Evolutionary conservation across 495 filamentous ascomycete species (phyloP).

Genomic region (Acidiella bohemica): DNA sequence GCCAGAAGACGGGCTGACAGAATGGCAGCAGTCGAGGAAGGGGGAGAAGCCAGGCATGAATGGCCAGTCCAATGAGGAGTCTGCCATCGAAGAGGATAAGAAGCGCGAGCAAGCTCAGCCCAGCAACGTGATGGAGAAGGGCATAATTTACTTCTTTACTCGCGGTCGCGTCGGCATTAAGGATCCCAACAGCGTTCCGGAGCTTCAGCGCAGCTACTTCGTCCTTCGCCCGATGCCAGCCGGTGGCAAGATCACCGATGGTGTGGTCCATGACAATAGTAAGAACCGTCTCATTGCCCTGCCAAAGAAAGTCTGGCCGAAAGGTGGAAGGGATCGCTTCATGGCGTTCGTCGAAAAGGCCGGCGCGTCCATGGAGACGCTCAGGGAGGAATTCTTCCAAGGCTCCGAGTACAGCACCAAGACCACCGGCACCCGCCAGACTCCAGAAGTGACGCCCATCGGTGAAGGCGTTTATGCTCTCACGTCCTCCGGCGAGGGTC

Average conservation of each 20-base stretch:
- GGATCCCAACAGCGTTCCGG: conserved; percentile 52
- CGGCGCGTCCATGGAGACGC: conserved; percentile 47
- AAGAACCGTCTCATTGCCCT: conserved; percentile 62
- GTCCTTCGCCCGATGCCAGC: conserved; percentile 63
- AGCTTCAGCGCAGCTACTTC: conserved; percentile 71
- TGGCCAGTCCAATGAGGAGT: not conserved
- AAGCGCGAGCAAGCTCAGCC: conserved; percentile 45
- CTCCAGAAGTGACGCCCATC: conserved; percentile 56
- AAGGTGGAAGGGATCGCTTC: conserved; percentile 57
- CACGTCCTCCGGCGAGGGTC: conserved; percentile 46
- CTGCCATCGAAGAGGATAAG: conserved; percentile 23
- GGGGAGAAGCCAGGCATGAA: no score
- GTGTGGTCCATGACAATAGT: conserved; percentile 47
- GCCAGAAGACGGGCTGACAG: no score
- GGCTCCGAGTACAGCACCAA: conserved; percentile 61
- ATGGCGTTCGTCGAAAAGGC: conserved; percentile 78
- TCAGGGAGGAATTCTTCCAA: conserved; percentile 59
- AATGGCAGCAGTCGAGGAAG: conserved; percentile 12
- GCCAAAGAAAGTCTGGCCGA: conserved; percentile 77
- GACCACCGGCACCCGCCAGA: conserved; percentile 57
- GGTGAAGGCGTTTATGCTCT: conserved; percentile 84
- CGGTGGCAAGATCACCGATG: conserved; percentile 52
- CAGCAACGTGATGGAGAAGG: conserved; percentile 77
- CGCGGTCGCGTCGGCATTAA: conserved; percentile 62
- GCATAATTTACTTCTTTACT: conserved; percentile 89